These are phyloP conservation scores for Hypomyces perniciosus DNA, from an alignment of 2,329 filamentous ascomycete species.

Conservation along the genomic window DNA sequence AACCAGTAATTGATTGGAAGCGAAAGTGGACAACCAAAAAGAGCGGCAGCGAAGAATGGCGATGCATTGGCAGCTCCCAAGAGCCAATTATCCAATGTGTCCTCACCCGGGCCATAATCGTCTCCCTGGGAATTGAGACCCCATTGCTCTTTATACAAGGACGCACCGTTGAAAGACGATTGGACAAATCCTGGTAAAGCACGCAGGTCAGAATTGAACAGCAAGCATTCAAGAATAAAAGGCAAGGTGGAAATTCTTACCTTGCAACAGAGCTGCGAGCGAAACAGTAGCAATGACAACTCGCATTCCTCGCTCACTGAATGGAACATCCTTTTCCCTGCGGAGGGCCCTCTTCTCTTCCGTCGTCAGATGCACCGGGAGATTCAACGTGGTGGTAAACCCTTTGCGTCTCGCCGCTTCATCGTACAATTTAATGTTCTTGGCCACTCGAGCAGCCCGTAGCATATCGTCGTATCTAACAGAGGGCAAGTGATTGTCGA, in stretches of 20 bases:
- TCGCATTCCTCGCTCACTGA: slow-evolving; percentile 34
- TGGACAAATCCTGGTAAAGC: slow-evolving; percentile 33
- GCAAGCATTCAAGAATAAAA: not conserved
- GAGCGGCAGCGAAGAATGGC: slow-evolving; percentile 34
- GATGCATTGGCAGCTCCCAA: slow-evolving; percentile 35
- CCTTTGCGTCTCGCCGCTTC: slow-evolving; percentile 24
- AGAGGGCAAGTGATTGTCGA: slow-evolving; percentile 21
- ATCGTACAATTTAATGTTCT: slow-evolving; percentile 34
- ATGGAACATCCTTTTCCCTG: slow-evolving; percentile 32
- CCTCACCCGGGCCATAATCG: not conserved
- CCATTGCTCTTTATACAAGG: slow-evolving; percentile 24
- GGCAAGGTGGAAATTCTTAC: slow-evolving; percentile 3
- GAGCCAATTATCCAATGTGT: slow-evolving; percentile 27
- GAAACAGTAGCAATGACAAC: slow-evolving; percentile 38
- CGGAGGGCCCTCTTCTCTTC: slow-evolving; percentile 33
- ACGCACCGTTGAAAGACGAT: slow-evolving; percentile 38
- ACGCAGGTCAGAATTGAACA: not conserved
- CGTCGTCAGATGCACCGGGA: slow-evolving; percentile 27
- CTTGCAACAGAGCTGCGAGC: slow-evolving; percentile 37
- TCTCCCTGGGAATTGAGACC: slow-evolving; percentile 11
- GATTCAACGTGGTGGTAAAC: slow-evolving; percentile 13
- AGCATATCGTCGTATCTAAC: slow-evolving; percentile 27
- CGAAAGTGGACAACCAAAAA: slow-evolving; percentile 34
- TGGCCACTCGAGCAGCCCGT: slow-evolving; percentile 35
- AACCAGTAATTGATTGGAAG: slow-evolving; percentile 36